A percentile compares a stretch with the other conserved stretches of the same genome.
These are phyloP conservation scores for Eucalyptus globulus DNA, from an alignment of 345 rosid species.

Conservation along the genomic window DNA sequence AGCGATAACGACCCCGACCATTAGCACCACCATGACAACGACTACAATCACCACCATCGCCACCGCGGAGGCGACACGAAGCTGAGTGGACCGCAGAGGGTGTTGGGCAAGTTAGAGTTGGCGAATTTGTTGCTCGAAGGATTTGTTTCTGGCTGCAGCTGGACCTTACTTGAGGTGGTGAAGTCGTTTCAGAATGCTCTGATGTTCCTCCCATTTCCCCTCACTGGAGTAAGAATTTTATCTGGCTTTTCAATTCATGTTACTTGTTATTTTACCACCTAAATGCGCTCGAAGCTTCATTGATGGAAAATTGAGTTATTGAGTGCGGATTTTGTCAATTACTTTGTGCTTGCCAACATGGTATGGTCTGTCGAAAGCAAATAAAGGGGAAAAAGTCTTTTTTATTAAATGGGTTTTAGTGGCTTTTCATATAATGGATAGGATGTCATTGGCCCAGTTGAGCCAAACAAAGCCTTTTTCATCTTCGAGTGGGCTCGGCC, in stretches of 20 bases:
- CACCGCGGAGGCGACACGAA: not conserved
- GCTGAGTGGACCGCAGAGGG: conserved; percentile 33
- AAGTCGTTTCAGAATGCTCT: conserved; percentile 54
- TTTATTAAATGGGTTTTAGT: not conserved
- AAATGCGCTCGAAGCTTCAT: not conserved
- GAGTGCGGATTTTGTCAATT: not conserved
- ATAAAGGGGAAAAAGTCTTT: not conserved
- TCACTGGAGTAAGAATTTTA: conserved; percentile 38
- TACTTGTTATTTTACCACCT: not conserved
- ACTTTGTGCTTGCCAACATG: not conserved
- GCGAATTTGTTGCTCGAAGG: conserved; percentile 63
- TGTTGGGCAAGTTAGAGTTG: conserved; percentile 39
- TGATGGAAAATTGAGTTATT: not conserved
- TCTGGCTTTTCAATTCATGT: not conserved
- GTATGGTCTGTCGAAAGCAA: not conserved
- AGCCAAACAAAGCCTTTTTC: not conserved
- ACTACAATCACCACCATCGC: not conserved
- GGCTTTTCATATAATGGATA: not conserved
- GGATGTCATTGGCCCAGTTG: not conserved
- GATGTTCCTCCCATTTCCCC: conserved; percentile 55
- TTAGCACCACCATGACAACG: not conserved
- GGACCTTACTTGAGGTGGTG: conserved; percentile 46
- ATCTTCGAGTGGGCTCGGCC: not conserved
- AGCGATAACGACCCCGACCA: not conserved
- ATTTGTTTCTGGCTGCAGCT: conserved; percentile 43